Evolutionary conservation across 768 basidiomycete genomes (phyloP).

Genomic region (Hypholoma fasciculare): DNA sequence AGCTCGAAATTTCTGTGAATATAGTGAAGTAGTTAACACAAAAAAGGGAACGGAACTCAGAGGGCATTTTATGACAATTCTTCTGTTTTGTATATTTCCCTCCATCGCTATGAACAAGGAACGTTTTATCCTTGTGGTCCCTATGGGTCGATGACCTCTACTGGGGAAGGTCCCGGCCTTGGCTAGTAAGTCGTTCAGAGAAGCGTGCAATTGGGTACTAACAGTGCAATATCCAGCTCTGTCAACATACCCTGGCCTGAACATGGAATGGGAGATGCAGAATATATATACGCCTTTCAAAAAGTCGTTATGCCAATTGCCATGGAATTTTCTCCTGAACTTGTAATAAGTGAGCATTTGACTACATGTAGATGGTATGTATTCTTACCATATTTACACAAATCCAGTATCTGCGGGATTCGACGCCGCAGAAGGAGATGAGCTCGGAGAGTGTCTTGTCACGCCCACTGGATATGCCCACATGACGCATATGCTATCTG

Average conservation of each 20-base stretch:
- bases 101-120: conserved; percentile 94
- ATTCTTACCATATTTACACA: background rate
- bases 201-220: background rate
- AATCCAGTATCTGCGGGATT: conserved; percentile 92
- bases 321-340: conserved; percentile 92
- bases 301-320: conserved; percentile 96
- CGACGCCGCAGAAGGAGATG: conserved; percentile 93
- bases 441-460: conserved; percentile 88
- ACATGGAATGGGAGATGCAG: conserved; percentile 87
- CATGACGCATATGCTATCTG: conserved; percentile 96
- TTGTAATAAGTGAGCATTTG: conserved; percentile 84
- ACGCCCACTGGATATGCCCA: conserved; percentile 93
- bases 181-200: conserved; percentile 68
- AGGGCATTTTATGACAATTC: conserved; percentile 94
- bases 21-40: conserved; percentile 5
- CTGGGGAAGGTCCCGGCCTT: conserved; percentile 78
- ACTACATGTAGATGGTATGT: background rate
- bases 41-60: conserved; percentile 94
- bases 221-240: conserved; percentile 50
- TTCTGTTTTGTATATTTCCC: conserved; percentile 87
- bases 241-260: conserved; percentile 97
- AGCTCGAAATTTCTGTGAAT: background rate
- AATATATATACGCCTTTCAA: conserved; percentile 97
- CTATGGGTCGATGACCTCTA: conserved; percentile 84
- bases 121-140: conserved; percentile 91